A percentile compares a stretch with the other conserved stretches of the same genome.
phyloP scores from a whole-genome alignment of 2,329 filamentous ascomycete genomes.

The Fusarium sacchari region DNA sequence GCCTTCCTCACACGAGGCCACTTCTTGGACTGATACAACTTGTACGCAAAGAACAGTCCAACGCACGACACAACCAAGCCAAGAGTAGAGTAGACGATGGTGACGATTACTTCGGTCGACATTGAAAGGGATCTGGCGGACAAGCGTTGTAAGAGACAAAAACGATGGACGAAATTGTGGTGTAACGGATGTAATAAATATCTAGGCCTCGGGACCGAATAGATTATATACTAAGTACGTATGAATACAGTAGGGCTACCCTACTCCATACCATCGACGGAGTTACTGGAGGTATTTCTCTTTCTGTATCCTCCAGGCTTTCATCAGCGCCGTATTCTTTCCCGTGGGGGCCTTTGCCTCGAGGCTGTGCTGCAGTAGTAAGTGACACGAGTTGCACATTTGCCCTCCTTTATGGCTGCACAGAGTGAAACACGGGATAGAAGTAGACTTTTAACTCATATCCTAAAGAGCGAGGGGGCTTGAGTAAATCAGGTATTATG shows the following conservation, averaged over 20 bases:
- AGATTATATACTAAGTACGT: background rate
- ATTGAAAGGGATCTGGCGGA: background rate
- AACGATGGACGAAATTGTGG: background rate
- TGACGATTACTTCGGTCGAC: background rate
- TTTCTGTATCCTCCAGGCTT: background rate
- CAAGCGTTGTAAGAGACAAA: background rate
- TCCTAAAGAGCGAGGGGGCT: accelerated
- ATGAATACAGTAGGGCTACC: background rate
- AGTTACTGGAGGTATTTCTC: accelerated
- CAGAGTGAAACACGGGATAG: background rate
- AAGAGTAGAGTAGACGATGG: background rate
- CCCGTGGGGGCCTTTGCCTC: background rate
- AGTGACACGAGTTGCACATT: background rate
- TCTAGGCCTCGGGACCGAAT: background rate
- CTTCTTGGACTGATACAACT: background rate
- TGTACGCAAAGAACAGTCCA: background rate
- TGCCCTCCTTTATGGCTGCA: background rate
- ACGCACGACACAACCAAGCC: background rate
- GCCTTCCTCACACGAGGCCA: background rate
- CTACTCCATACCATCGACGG: background rate
- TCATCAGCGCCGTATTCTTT: background rate
- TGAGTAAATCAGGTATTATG: background rate
- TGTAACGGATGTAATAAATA: background rate
- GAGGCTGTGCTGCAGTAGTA: background rate
- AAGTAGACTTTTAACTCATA: background rate